Conservation (phyloP, 495 filamentous ascomycete species). For the Venustampulla echinocandica region DNA sequence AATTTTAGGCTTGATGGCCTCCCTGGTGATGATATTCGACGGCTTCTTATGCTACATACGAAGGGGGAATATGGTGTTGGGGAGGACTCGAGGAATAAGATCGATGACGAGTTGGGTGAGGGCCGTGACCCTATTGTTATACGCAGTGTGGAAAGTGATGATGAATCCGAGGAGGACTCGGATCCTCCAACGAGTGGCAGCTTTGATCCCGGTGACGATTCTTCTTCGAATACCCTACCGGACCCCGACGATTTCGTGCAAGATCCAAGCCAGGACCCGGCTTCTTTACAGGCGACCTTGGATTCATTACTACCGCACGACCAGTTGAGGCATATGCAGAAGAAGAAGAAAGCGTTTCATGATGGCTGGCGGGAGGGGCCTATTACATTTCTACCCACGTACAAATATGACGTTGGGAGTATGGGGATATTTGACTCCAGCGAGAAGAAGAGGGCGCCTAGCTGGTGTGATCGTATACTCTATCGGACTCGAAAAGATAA, state of each 20-base stretch:
- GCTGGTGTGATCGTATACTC: slow-evolving; percentile 97
- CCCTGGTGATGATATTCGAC: slow-evolving; percentile 81
- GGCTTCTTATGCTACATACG: slow-evolving; percentile 74
- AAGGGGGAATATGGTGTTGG: slow-evolving; percentile 60
- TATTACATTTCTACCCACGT: slow-evolving; percentile 85
- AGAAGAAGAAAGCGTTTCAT: slow-evolving; percentile 66
- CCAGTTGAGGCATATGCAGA: slow-evolving; percentile 70
- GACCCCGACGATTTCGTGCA: slow-evolving; percentile 47
- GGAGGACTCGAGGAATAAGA: slow-evolving; percentile 12
- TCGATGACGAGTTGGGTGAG: slow-evolving; percentile 28
- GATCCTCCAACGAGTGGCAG: slow-evolving; percentile 9
- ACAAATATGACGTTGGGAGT: slow-evolving; percentile 94
- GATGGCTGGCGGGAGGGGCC: slow-evolving; percentile 87
- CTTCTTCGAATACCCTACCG: slow-evolving; percentile 29
- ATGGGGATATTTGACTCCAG: slow-evolving; percentile 89
- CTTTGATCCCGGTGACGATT: slow-evolving; percentile 15
- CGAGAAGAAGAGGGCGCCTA: slow-evolving; percentile 84
- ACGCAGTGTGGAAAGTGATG: slow-evolving; percentile 24
- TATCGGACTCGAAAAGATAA: slow-evolving; percentile 68
- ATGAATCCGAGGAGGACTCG: slow-evolving; percentile 25
- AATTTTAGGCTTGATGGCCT: slow-evolving; percentile 90
- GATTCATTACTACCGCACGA: slow-evolving; percentile 83
- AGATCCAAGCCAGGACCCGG: slow-evolving; percentile 43
- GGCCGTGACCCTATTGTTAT: slow-evolving; percentile 28
- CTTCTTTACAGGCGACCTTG: slow-evolving; percentile 71